Conservation (phyloP, 2,329 filamentous ascomycete species). For the Fusarium nelsonii region DNA sequence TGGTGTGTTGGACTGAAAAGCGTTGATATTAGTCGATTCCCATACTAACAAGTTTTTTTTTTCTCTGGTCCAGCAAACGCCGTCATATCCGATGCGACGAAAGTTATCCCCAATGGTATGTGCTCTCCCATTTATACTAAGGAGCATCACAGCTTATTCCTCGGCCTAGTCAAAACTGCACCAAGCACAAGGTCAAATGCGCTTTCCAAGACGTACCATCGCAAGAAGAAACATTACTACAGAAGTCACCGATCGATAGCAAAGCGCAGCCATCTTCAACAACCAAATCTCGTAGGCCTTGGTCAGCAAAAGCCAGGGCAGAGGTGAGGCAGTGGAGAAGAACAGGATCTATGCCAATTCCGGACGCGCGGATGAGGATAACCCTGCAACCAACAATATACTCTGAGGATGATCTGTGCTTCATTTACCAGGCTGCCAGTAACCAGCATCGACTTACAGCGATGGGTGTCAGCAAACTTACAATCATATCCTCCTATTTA, state of each 20-base stretch:
- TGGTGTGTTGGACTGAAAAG: conserved; percentile 19
- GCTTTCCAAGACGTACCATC: conserved; percentile 24
- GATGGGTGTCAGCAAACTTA: conserved; percentile 27
- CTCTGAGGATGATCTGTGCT: conserved; percentile 33
- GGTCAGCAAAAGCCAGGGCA: conserved; percentile 34
- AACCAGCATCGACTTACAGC: conserved; percentile 25
- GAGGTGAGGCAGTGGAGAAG: conserved; percentile 37
- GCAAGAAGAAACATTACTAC: conserved; percentile 6
- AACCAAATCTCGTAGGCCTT: conserved; percentile 14
- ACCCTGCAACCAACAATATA: conserved; percentile 28
- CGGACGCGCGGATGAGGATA: conserved; percentile 21
- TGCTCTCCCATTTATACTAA: background rate
- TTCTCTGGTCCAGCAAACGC: conserved; percentile 25
- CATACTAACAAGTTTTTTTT: conserved; percentile 18
- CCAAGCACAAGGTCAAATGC: conserved; percentile 36
- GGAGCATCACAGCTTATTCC: background rate
- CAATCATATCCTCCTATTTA: conserved; percentile 24
- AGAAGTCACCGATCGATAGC: background rate
- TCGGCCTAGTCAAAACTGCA: conserved; percentile 26
- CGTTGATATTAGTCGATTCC: conserved; percentile 4
- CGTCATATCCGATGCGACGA: conserved; percentile 34
- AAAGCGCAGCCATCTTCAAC: background rate
- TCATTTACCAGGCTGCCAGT: conserved; percentile 30
- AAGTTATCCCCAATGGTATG: conserved; percentile 32
- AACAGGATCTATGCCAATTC: conserved; percentile 32